Base-by-base conservation (phyloP, 768 basidiomycete genomes). In the Thelephora aurantiotincta region DNA sequence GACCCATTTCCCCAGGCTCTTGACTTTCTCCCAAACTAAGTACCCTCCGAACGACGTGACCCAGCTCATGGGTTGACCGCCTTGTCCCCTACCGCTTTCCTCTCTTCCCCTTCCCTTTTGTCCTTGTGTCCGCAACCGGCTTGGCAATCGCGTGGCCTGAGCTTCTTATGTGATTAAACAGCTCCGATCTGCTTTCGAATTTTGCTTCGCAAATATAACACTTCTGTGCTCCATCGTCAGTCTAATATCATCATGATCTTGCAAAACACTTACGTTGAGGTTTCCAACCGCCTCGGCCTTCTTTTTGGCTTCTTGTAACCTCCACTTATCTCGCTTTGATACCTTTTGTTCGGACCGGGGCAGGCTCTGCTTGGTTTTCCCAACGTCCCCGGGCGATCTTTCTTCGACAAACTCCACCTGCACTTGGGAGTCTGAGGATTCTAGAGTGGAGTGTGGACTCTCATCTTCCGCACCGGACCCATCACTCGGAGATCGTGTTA, bases 1-100 rank as follows among this genome's bases (percentile, higher is more conserved):
- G 16, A 41, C 14, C 19, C 1, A 16, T 35, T 14, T n/a, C 47
- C 33, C 12, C 58, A 96, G 96, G 51, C 70, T 99, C 33, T 70
- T 99, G 56, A 93, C 96, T 0, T 96, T 97, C 60, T 82, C 90
- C 2, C 94, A 98, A 65, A 93, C 89, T 7, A 92, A 94, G 55
- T 91, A 96, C 57, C 94, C 91, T 4, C 94, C 94, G 6, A 82
- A 83, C 0, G 93, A 96, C 61, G 75, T 87, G 33, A 88, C 89
- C 4, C 89, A 92, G 52, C 67, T 93, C 36, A 94, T 97, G 92
- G 92, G 92, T 46, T 92, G 55, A 58, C n/a, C 33, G 2, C 30
- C 36, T 12, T 33, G 26, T 47, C 26, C 6, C 7, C 22, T 22
- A 41, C 9, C 38, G 38, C 55, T 63, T 65, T 14, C 62, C 63